These are phyloP conservation scores for Solanum pimpinellifolium DNA, from an alignment of 257 asterid species.

Conservation along the genomic window DNA sequence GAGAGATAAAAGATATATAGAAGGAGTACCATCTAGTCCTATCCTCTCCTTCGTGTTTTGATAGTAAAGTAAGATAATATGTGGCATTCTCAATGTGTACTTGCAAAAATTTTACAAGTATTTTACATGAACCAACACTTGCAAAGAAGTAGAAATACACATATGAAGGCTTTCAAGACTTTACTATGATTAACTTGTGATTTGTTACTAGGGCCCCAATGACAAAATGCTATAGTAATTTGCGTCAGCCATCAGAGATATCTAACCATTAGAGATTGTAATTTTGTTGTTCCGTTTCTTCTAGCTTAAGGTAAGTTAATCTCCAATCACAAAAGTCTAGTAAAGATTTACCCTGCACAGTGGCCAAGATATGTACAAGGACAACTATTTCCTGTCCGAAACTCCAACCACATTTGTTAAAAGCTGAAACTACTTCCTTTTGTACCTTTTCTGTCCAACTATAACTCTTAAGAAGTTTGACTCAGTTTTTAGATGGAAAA, in stretches of 20 bases:
- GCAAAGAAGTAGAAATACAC: background rate
- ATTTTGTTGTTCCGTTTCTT: background rate
- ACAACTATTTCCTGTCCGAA: background rate
- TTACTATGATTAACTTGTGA: background rate
- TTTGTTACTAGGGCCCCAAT: background rate
- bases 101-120: background rate
- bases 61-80: background rate
- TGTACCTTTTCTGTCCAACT: background rate
- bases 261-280: background rate
- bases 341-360: background rate
- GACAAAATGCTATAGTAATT: background rate
- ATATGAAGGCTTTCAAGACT: background rate
- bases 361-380: background rate
- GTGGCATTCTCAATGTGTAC: background rate
- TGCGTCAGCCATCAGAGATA: background rate
- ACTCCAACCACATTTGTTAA: background rate
- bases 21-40: background rate
- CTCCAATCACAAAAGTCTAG: background rate
- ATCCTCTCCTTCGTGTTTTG: background rate
- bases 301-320: background rate
- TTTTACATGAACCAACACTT: background rate
- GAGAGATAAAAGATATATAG: background rate
- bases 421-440: background rate
- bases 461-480: background rate
- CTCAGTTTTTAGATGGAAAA: background rate